Evolutionary conservation across 2,329 filamentous ascomycete genomes (phyloP), one percentile per base, ranked within the genome.

Genomic region (Aspergillus quadrilineatus): DNA sequence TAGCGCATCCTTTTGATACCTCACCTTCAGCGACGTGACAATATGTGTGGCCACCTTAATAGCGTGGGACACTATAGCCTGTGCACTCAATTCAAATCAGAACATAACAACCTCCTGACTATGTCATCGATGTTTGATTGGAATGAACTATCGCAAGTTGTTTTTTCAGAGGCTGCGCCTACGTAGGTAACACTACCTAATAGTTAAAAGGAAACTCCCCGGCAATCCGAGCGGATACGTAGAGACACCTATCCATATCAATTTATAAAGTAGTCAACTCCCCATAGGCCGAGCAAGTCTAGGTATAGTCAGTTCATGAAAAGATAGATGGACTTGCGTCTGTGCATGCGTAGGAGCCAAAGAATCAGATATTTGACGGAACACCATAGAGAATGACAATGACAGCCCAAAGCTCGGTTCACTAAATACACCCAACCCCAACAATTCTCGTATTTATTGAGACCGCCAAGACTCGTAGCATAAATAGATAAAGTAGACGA

Each of bases 381-480:
- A n/a, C 5, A 36, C 29, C 6, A 37, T 5, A 37, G 43, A 48
- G 34, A 17, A 46, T 46, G 30, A 32, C 30, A 28, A 51, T 12
- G 17, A 36, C 28, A 55, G 50, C 53, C 53, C 56, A 57, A 58
- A 49, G 45, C 47, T 55, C 10, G 14, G 34, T 47, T 46, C 56
- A 57, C 58, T 53, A 48, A 48, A 12, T 45, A 30, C 43, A 45
- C 39, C 39, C 15, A 17, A 52, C 53, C 57, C 10, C 49, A 48
- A 53, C 39, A 53, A 56, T 52, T 55, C 51, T 39, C 30, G 9
- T 46, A 56, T 43, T 34, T 34, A 12, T 34, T 34, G 32, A 34
- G 32, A 55, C 53, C 57, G 50, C 44, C 54, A 57, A 39, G 42
- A 49, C 51, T 56, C 60, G 58, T 60, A 53, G 43, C 4, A 43